Base-by-base conservation (phyloP, 305 asterid genomes). In the Fraxinus paxiana region DNA sequence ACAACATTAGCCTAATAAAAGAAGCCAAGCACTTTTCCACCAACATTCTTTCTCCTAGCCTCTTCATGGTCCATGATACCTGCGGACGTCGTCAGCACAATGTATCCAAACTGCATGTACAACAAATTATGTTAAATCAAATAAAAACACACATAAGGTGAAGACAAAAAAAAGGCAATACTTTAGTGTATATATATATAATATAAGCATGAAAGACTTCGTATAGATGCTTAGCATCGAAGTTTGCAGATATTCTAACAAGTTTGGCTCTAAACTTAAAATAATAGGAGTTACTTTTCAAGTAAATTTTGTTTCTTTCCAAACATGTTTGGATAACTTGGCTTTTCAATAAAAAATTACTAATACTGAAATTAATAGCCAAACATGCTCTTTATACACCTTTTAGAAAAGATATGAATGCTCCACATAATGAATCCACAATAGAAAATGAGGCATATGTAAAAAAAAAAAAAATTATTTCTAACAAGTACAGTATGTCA, bases 11-110 rank as follows among this genome's bases (percentile, higher is more conserved):
- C 7, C 73, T 22, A 65, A 2, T 65, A 65, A 26, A 65, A 65
- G 73, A 65, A 65, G 73, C 69, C 73, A 24, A 65, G 73, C 34
- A 65, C 73, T 65, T 65, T 22, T 8, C 73, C 73, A 26, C 73
- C 73, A 65, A 65, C 73, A 26, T 8, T 65, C 73, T 65, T 65
- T 65, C 73, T 65, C 34, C 73, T 65, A 0, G 73, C 73, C 34
- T 65, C 73, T 65, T 65, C 73, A 24, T 65, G 73, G 34, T 65
- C 73, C 73, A 65, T 65, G 18, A 65, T 65, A 34, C 73, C 33
- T 0, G 73, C 34, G 13, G 73, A 26, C 1, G 73, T 65, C 7
- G 73, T 65, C 73, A 65, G 18, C 18, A 65, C 73, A 26, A 65
- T 65, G 34, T 65, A 26, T 65, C 73, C 73, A 26, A 59, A 59